Conservation (phyloP, 495 filamentous ascomycete genomes). For the Endocarpon pusillum region DNA sequence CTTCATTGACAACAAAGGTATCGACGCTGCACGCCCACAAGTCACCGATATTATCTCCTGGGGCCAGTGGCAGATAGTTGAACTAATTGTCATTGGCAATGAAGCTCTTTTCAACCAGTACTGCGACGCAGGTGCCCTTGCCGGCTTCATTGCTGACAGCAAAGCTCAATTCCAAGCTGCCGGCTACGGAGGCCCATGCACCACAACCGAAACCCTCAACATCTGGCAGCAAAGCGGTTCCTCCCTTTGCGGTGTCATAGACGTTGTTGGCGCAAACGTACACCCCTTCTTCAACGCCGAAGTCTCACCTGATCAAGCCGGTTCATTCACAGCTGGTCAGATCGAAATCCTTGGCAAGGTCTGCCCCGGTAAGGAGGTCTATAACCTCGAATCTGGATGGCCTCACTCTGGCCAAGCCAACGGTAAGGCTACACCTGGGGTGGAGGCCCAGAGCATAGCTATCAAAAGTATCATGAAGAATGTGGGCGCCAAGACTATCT, state of each 20-base stretch:
- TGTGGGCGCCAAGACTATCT: constrained; percentile 42
- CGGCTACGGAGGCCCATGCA: constrained; percentile 61
- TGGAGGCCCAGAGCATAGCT: constrained; percentile 48
- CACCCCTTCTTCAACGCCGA: constrained; percentile 84
- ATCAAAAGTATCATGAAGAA: constrained; percentile 42
- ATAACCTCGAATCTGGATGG: constrained; percentile 86
- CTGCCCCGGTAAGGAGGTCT: constrained; percentile 44
- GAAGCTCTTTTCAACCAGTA: constrained; percentile 64
- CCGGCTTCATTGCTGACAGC: constrained; percentile 42
- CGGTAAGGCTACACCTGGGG: constrained; percentile 53
- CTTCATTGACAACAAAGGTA: constrained; percentile 53
- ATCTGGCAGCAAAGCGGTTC: constrained; percentile 39
- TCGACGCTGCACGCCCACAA: constrained; percentile 45
- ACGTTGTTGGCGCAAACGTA: constrained; percentile 67
- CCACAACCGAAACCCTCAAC: constrained; percentile 74
- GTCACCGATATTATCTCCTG: constrained; percentile 53
- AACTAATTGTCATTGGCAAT: constrained; percentile 76
- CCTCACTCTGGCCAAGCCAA: constrained; percentile 51
- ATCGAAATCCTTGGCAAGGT: constrained; percentile 43
- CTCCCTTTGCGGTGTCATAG: constrained; percentile 52
- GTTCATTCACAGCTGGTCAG: constrained; percentile 52
- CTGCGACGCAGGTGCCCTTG: constrained; percentile 42
- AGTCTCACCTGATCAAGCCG: constrained; percentile 43
- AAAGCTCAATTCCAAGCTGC: constrained; percentile 24
- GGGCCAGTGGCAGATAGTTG: constrained; percentile 57